Evolutionary conservation across 2,329 filamentous ascomycete genomes (phyloP).

Genomic region (Emergomyces africanus): DNA sequence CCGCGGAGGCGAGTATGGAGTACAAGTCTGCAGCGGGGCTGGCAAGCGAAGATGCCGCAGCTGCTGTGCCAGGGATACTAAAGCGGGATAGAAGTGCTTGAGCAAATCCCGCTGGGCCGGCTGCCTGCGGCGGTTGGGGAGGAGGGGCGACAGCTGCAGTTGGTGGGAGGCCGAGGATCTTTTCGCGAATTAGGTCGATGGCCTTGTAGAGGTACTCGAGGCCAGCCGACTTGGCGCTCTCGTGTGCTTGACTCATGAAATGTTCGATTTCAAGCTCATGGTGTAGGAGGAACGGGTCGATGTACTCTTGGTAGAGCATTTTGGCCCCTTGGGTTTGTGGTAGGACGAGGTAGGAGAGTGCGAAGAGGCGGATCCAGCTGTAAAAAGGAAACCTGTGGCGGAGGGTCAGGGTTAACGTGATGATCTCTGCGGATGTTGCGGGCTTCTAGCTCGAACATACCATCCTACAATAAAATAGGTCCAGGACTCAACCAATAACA

Average conservation of each 20-base stretch:
- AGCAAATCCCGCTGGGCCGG: conserved; percentile 47
- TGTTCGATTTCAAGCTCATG: conserved; percentile 85
- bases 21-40: conserved; percentile 55
- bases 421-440: not conserved
- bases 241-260: conserved; percentile 71
- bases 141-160: conserved; percentile 37
- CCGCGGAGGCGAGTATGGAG: conserved; percentile 59
- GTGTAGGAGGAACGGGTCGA: conserved; percentile 76
- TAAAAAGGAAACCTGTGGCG: conserved; percentile 74
- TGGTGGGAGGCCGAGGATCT: conserved; percentile 65
- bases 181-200: conserved; percentile 60
- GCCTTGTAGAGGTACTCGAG: conserved; percentile 60
- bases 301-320: conserved; percentile 67
- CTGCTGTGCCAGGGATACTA: conserved; percentile 56
- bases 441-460: conserved; percentile 29
- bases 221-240: conserved; percentile 62
- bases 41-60: conserved; percentile 37
- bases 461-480: conserved; percentile 76
- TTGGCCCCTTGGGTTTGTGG: conserved; percentile 92
- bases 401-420: too few relatives aligned
- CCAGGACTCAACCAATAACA: conserved; percentile 74
- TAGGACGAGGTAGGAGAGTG: conserved; percentile 90
- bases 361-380: conserved; percentile 72
- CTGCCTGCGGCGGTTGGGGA: conserved; percentile 22
- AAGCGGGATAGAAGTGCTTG: conserved; percentile 76